phyloP scores from a whole-genome alignment of 2,329 filamentous ascomycete species.

The Calonectria pauciramosa region DNA sequence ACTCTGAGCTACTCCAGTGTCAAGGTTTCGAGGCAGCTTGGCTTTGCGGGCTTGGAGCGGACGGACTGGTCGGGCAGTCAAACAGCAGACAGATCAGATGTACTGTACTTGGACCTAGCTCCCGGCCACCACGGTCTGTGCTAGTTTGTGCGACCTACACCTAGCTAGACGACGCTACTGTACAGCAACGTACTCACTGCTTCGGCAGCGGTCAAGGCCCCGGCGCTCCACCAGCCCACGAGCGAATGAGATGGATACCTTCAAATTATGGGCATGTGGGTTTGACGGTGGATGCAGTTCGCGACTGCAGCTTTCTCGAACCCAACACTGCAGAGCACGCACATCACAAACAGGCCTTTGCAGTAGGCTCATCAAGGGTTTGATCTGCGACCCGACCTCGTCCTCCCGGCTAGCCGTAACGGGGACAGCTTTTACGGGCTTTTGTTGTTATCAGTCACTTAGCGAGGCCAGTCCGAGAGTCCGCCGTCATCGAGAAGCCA shows the following conservation, averaged over 20 bases:
- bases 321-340: conserved; percentile 35
- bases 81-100: not conserved
- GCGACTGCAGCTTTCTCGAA: conserved; percentile 22
- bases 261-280: conserved; percentile 28
- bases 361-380: conserved; percentile 32
- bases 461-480: not conserved
- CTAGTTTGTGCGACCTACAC: conserved; percentile 5
- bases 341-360: conserved; percentile 37
- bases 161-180: not conserved
- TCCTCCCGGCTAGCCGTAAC: conserved; percentile 30
- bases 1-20: conserved; percentile 15
- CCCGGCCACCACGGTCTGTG: conserved; percentile 11
- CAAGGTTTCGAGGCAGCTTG: conserved; percentile 11
- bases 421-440: not conserved
- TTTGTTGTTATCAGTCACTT: not conserved
- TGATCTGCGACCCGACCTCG: conserved; percentile 36
- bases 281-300: conserved; percentile 41
- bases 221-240: not conserved
- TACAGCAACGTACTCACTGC: conserved; percentile 3
- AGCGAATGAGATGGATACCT: conserved; percentile 19
- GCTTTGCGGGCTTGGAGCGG: conserved; percentile 17
- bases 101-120: conserved; percentile 8
- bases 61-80: conserved; percentile 10
- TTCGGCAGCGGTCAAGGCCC: not conserved
- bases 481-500: not conserved